These are phyloP conservation scores for Rosa persica DNA, from an alignment of 306 rosid species.

Conservation along the genomic window DNA sequence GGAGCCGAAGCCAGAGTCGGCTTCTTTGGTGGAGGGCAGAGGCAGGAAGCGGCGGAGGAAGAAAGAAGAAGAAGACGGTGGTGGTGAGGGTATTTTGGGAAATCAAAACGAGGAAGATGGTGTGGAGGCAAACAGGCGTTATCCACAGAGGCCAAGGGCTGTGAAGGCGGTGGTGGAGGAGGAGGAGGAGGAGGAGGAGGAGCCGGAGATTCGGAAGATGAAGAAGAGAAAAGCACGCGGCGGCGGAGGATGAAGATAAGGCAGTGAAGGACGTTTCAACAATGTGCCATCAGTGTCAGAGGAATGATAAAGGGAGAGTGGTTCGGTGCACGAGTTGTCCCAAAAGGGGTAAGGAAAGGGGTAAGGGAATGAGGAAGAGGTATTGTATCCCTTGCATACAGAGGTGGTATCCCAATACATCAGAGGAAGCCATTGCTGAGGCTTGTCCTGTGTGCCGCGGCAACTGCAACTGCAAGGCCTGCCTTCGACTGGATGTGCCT, in stretches of 20 bases:
- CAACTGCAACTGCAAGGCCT: slow-evolving; percentile 84
- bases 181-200: background rate
- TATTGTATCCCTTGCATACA: slow-evolving; percentile 52
- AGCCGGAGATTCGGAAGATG: background rate
- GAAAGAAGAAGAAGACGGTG: background rate
- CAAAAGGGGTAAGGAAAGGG: background rate
- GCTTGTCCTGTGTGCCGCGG: slow-evolving; percentile 72
- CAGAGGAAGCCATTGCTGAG: slow-evolving; percentile 53
- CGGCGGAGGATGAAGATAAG: slow-evolving; percentile 8
- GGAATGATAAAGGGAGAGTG: slow-evolving; percentile 75
- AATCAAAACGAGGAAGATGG: background rate
- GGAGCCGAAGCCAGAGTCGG: too few species aligned
- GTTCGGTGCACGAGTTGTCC: slow-evolving; percentile 47
- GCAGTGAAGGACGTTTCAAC: slow-evolving; percentile 11
- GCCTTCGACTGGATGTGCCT: slow-evolving; percentile 49
- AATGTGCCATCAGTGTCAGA: slow-evolving; percentile 95
- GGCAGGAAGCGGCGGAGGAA: background rate
- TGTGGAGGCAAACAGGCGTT: background rate
- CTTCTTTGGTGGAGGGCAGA: too few species aligned
- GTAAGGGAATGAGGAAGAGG: slow-evolving; percentile 39
- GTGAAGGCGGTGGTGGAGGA: background rate
- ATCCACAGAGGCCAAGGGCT: background rate
- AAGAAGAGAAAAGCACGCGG: background rate
- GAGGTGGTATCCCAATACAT: slow-evolving; percentile 67
- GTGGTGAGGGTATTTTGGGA: background rate